A percentile compares a stretch with the other conserved stretches of the same genome.
These are phyloP conservation scores for Benincasa hispida DNA, from an alignment of 306 rosid species.

Conservation along the genomic window DNA sequence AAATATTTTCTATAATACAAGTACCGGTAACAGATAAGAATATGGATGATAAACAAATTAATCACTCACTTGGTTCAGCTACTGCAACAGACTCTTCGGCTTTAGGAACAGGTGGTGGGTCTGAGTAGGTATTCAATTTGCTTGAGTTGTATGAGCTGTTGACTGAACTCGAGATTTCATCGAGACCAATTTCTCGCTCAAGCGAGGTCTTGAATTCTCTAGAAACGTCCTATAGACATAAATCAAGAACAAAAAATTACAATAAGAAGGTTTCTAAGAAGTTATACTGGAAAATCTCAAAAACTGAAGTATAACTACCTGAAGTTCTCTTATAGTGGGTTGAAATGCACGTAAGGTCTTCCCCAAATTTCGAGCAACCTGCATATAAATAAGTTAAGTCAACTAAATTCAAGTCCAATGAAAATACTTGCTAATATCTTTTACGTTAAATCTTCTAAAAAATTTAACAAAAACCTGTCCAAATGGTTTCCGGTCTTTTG, in stretches of 20 bases:
- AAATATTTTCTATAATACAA: conserved; percentile 6
- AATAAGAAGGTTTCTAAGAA: conserved; percentile 10
- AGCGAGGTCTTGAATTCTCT: conserved; percentile 94
- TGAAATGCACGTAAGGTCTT: conserved; percentile 90
- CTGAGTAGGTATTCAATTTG: conserved; percentile 21
- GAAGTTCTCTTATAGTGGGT: conserved; percentile 95
- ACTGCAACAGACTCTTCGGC: conserved; percentile 26
- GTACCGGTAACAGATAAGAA: background rate
- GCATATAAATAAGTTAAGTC: conserved; percentile 10
- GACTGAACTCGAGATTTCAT: conserved; percentile 51
- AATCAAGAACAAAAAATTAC: conserved; percentile 13
- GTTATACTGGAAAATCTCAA: background rate
- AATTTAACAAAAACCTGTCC: background rate
- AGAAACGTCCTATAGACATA: conserved; percentile 64
- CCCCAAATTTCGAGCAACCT: conserved; percentile 95
- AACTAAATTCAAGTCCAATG: background rate
- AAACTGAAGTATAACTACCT: conserved; percentile 29
- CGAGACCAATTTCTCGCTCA: conserved; percentile 94
- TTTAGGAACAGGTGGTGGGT: conserved; percentile 30
- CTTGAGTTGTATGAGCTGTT: conserved; percentile 29
- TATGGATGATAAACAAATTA: background rate
- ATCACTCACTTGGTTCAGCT: conserved; percentile 68
- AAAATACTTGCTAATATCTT: background rate
- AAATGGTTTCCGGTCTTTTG: background rate
- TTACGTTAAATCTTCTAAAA: background rate